phyloP scores from a whole-genome alignment of 2,329 filamentous ascomycete genomes.

The Botrytis deweyae region DNA sequence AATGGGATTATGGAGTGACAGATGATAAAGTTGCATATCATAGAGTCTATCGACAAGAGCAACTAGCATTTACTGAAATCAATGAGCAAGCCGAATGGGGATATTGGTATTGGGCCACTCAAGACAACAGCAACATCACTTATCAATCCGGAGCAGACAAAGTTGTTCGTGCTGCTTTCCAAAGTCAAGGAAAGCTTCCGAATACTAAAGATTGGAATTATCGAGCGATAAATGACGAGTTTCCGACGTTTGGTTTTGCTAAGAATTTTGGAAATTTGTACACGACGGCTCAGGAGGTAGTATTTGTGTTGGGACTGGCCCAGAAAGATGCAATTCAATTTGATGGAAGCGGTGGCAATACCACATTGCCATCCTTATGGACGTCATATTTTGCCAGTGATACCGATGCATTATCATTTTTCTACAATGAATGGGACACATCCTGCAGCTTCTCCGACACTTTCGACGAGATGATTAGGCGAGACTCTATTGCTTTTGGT shows the following conservation, averaged over 20 bases:
- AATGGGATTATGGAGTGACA: constrained; percentile 60
- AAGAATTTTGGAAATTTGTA: constrained; percentile 51
- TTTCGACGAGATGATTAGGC: constrained; percentile 68
- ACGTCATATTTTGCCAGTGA: constrained; percentile 66
- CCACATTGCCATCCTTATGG: constrained; percentile 74
- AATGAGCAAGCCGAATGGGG: constrained; percentile 79
- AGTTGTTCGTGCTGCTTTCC: constrained; percentile 65
- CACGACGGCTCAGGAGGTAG: constrained; percentile 34
- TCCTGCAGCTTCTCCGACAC: constrained; percentile 57
- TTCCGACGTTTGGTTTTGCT: constrained; percentile 79
- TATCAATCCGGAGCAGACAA: constrained; percentile 69
- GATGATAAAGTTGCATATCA: constrained; percentile 59
- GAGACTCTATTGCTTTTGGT: constrained; percentile 64
- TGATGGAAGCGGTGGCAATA: constrained; percentile 63
- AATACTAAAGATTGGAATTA: constrained; percentile 65
- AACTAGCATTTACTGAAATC: constrained; percentile 66
- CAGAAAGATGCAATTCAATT: constrained; percentile 77
- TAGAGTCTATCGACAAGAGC: constrained; percentile 57
- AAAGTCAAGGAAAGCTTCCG: constrained; percentile 58
- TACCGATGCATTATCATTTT: constrained; percentile 64
- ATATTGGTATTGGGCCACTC: constrained; percentile 71
- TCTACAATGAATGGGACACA: constrained; percentile 70
- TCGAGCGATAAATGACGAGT: constrained; percentile 65
- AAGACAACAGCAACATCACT: constrained; percentile 53
- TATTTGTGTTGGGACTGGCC: constrained; percentile 75